Base-by-base conservation (phyloP, 2,329 filamentous ascomycete genomes). In the Setomelanomma holmii region DNA sequence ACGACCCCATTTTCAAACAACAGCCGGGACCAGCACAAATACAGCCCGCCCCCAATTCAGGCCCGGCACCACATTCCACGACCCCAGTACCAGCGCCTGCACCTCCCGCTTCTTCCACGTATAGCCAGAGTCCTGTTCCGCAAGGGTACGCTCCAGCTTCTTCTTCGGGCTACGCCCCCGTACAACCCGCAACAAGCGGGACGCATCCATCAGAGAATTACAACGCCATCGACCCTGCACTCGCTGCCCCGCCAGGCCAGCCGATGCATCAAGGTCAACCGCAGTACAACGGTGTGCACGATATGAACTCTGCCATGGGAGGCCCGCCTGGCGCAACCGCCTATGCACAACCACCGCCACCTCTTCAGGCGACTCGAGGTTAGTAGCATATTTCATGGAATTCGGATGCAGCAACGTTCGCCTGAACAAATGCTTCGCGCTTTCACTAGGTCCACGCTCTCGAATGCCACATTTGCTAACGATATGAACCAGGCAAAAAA, bases 1-100 rank as follows among this genome's bases (percentile, higher is more conserved):
- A 95, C 84, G 90, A 95, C 69, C 90, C 90, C 33, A 90, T 93
- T 68, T 95, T 93, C 79, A 90, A 91, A 76, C 84, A 88, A 58
- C 86, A 88, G 66, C 78, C 83, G 40, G 85, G 86, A 46, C 89
- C 89, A 23, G 83, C 89, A 41, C 84, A 86, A 58, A 89, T 91
- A 57, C 90, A 93, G 72, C 84, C 89, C 17, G 86, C 86, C 11
- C 85, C 87, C 49, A 85, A 83, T 62, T 70, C 75, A 24, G 62
- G 75, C 20, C 67, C 72, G 36, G 57, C 76, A 42, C 67, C 71
- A 41, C 65, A 75, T 48, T 60, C 69, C 27, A 54, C 68, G 14
- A 62, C 67, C 21, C 66, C 68, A 21, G 66, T 61, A 45, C 66
- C 66, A 24, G 67, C 69, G 16, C 62, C 71, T 35, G 64, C 71